Evolutionary conservation across 2,329 filamentous ascomycete species (phyloP).

Genomic region (Aureobasidium subglaciale): DNA sequence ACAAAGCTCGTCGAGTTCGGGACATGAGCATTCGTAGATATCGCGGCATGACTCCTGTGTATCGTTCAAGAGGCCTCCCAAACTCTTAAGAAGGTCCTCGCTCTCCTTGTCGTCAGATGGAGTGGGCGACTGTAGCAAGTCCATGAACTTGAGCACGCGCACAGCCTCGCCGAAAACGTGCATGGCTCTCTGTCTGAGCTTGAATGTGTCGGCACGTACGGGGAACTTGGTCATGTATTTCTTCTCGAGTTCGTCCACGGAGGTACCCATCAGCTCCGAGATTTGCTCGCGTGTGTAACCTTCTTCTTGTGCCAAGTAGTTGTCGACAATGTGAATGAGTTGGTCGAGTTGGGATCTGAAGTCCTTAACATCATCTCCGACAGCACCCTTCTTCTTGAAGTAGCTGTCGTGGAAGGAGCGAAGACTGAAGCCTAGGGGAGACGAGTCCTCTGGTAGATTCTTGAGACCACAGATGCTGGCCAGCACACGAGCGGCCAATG

Average conservation of each 20-base stretch:
- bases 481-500: slow-evolving; percentile 67
- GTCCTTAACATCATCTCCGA: slow-evolving; percentile 42
- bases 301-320: slow-evolving; percentile 67
- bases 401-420: slow-evolving; percentile 81
- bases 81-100: slow-evolving; percentile 60
- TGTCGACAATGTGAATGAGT: slow-evolving; percentile 61
- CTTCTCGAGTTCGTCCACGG: slow-evolving; percentile 63
- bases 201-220: slow-evolving; percentile 79
- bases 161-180: slow-evolving; percentile 89
- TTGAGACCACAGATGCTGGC: slow-evolving; percentile 54
- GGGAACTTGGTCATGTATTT: slow-evolving; percentile 84
- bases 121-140: slow-evolving; percentile 52
- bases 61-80: slow-evolving; percentile 80
- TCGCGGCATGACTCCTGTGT: slow-evolving; percentile 84
- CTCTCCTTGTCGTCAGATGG: slow-evolving; percentile 44
- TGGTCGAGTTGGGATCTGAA: slow-evolving; percentile 60
- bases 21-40: slow-evolving; percentile 83
- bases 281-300: slow-evolving; percentile 89
- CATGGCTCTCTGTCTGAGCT: slow-evolving; percentile 75
- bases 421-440: slow-evolving; percentile 74
- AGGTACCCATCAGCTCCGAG: slow-evolving; percentile 60
- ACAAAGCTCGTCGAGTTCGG: slow-evolving; percentile 87
- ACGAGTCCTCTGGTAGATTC: slow-evolving; percentile 66
- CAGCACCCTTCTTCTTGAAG: slow-evolving; percentile 51
- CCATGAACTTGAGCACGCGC: slow-evolving; percentile 76